A percentile compares a stretch with the other conserved stretches of the same genome.
Evolutionary conservation across 2,329 filamentous ascomycete genomes (phyloP).

Genomic region (Aspergillus brunneoviolaceus): DNA sequence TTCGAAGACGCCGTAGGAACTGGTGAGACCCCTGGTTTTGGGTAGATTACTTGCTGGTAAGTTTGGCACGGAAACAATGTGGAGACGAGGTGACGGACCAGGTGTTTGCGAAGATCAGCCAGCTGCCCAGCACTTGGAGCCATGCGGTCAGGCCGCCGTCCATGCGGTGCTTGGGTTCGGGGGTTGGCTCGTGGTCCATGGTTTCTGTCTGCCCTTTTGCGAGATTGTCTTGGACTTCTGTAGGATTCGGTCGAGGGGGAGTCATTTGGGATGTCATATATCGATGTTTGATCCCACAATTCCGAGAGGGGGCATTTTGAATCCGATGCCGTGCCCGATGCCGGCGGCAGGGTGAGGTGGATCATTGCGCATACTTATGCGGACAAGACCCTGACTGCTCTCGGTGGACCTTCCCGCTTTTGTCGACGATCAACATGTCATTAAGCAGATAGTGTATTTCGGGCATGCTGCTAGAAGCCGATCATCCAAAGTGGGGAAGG

Average conservation of each 20-base stretch:
- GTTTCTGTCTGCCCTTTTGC: neutral
- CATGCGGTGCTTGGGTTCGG: neutral
- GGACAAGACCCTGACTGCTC: neutral
- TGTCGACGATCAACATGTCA: too few relatives aligned
- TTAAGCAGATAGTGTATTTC: too few relatives aligned
- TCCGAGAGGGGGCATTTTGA: neutral
- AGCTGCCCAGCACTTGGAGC: slow-evolving; percentile 17
- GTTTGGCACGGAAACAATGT: slow-evolving; percentile 15
- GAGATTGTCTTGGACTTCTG: neutral
- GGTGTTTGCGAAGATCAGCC: slow-evolving; percentile 16
- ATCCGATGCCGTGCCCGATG: neutral
- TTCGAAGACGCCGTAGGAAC: neutral
- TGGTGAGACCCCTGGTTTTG: neutral
- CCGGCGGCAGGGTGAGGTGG: neutral
- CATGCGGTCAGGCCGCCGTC: slow-evolving; percentile 17
- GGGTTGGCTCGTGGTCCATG: neutral
- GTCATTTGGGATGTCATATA: neutral
- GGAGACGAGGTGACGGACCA: slow-evolving; percentile 34
- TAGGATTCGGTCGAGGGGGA: neutral
- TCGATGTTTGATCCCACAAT: neutral
- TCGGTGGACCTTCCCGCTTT: too few relatives aligned
- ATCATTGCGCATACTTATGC: neutral
- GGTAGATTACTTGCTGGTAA: neutral
- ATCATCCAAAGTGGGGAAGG: neutral
- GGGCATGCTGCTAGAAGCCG: neutral